Conservation (phyloP, 805 yeast species). For the Saccharomyces kudriavzevii region DNA sequence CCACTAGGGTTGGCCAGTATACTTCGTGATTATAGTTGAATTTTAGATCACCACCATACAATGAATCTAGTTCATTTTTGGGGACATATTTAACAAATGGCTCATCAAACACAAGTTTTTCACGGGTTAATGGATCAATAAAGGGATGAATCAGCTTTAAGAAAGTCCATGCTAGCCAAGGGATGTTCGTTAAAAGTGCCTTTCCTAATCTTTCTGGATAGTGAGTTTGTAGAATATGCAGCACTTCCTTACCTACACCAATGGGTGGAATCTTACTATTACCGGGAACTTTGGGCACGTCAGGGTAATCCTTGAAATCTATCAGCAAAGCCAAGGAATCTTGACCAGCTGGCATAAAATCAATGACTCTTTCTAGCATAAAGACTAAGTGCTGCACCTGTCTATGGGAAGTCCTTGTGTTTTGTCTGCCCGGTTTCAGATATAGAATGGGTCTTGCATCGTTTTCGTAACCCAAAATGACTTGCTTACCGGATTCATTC, state of each 20-base stretch:
- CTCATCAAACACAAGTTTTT: constrained; percentile 84
- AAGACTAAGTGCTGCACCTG: constrained; percentile 95
- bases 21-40: constrained; percentile 72
- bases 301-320: constrained; percentile 74
- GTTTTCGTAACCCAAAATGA: constrained; percentile 83
- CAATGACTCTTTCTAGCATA: constrained; percentile 86
- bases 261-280: constrained; percentile 77
- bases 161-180: constrained; percentile 90
- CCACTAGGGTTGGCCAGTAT: constrained; percentile 69
- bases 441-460: constrained; percentile 88
- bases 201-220: constrained; percentile 95
- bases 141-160: constrained; percentile 88
- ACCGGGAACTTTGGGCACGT: constrained; percentile 46
- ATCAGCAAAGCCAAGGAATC: constrained; percentile 86
- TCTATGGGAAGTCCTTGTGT: constrained; percentile 79
- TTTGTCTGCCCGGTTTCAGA: constrained; percentile 90
- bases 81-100: constrained; percentile 84
- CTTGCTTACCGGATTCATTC: constrained; percentile 87
- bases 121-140: constrained; percentile 91
- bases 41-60: constrained; percentile 78
- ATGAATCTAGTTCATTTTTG: constrained; percentile 66
- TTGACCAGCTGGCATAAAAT: constrained; percentile 94
- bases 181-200: constrained; percentile 86
- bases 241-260: constrained; percentile 80
- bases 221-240: constrained; percentile 90